Percentiles rank a stretch among this genome's conserved stretches.
phyloP scores from a whole-genome alignment of 163 green algal genomes.

The Coccomyxa subellipsoidea region DNA sequence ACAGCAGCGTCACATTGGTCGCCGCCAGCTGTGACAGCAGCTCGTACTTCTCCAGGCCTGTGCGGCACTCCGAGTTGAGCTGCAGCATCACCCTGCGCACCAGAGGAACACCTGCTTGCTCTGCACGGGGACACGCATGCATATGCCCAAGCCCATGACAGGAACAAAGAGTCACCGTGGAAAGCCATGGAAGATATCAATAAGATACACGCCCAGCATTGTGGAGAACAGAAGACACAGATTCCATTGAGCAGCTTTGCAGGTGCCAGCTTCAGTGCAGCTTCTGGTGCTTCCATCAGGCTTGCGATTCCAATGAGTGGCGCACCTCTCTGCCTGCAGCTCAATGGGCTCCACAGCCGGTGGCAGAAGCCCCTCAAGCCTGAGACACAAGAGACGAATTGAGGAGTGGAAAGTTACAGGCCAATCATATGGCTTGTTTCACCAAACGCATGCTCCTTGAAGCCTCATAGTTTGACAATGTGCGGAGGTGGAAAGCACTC shows the following conservation, averaged over 20 bases:
- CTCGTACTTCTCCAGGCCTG: slow-evolving; percentile 13
- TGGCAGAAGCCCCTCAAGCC: neutral
- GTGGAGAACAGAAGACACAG: neutral
- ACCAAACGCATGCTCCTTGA: too few relatives aligned
- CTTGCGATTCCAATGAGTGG: neutral
- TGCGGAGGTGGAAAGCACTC: neutral
- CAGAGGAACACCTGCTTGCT: neutral
- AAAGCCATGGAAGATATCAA: too few relatives aligned
- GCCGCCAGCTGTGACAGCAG: slow-evolving; percentile 18
- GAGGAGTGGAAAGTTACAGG: too few relatives aligned
- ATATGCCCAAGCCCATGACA: neutral
- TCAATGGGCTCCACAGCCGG: slow-evolving; percentile 4
- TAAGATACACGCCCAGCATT: too few relatives aligned
- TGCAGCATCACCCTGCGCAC: slow-evolving; percentile 41
- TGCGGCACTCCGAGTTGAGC: neutral
- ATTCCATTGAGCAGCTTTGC: neutral
- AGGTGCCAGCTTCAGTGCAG: neutral
- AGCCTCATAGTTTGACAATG: neutral
- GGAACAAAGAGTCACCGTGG: too few relatives aligned
- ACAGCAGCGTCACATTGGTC: slow-evolving; percentile 50
- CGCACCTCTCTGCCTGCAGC: slow-evolving; percentile 7
- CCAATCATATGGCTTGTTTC: too few relatives aligned
- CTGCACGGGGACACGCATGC: neutral
- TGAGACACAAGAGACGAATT: neutral
- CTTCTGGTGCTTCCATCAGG: neutral